Evolutionary conservation across 2,329 filamentous ascomycete genomes (phyloP).

Genomic region (Shiraia bambusicola): DNA sequence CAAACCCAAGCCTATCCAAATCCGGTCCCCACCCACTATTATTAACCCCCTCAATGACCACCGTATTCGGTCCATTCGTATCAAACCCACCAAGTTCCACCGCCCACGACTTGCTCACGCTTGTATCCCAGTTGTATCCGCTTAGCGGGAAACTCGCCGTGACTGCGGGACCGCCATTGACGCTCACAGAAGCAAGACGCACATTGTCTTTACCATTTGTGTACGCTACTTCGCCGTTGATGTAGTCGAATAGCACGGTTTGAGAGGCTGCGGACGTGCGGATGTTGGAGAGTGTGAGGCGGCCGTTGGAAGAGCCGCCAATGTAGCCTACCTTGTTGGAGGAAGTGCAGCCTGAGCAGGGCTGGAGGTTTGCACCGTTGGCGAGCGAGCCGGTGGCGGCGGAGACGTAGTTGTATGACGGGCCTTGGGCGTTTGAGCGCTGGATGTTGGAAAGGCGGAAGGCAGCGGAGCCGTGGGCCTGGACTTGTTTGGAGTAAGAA

Average conservation of each 20-base stretch:
- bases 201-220: conserved; percentile 17
- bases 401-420: conserved; percentile 17
- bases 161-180: conserved; percentile 20
- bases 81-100: conserved; percentile 20
- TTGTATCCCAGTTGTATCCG: conserved; percentile 21
- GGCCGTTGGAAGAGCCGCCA: conserved; percentile 16
- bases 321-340: conserved; percentile 21
- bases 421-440: conserved; percentile 8
- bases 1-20: conserved; percentile 18
- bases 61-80: conserved; percentile 16
- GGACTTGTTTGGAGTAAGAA: conserved; percentile 21
- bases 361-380: conserved; percentile 13
- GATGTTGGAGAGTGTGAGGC: conserved; percentile 19
- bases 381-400: conserved; percentile 18
- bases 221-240: conserved; percentile 21
- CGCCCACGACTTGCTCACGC: conserved; percentile 15
- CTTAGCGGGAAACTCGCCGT: conserved; percentile 20
- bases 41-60: conserved; percentile 16
- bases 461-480: conserved; percentile 17
- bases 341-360: conserved; percentile 19
- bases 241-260: conserved; percentile 18
- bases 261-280: conserved; percentile 19
- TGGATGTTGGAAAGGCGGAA: conserved; percentile 21
- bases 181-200: conserved; percentile 18
- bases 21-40: conserved; percentile 14